phyloP scores from a whole-genome alignment of 1,139 yeast species.

The Magnusiomyces suaveolens region DNA sequence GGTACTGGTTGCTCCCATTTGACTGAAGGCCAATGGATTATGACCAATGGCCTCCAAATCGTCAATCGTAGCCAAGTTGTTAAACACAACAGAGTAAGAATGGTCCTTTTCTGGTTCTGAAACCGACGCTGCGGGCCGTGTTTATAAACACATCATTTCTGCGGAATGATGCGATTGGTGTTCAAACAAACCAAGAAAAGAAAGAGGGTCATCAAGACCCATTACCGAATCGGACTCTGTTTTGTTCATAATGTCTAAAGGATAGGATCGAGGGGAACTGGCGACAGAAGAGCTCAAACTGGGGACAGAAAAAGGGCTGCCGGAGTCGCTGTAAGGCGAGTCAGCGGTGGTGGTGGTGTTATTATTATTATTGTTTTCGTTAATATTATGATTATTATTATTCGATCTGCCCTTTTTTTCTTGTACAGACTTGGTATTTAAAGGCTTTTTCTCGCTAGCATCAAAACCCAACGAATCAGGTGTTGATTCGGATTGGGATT shows the following conservation, averaged over 20 bases:
- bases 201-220: constrained; percentile 11
- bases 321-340: constrained; percentile 12
- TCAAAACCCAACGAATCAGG: no score
- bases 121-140: constrained; percentile 40
- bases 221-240: constrained; percentile 10
- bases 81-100: constrained; percentile 15
- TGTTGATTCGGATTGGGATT: no score
- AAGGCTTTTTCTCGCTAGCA: no score
- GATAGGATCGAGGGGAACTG: constrained; percentile 20
- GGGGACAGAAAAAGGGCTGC: constrained; percentile 19
- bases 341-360: no score
- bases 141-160: constrained; percentile 32
- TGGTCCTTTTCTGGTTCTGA: constrained; percentile 24
- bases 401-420: constrained; percentile 3
- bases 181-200: constrained; percentile 14
- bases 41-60: constrained; percentile 5
- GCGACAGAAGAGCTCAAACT: constrained; percentile 24
- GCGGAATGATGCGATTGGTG: constrained; percentile 39
- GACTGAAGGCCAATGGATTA: neutral
- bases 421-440: no score
- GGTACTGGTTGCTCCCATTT: neutral
- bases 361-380: no score
- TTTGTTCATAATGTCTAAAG: constrained; percentile 13
- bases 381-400: neutral
- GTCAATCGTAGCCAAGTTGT: constrained; percentile 17